Evolutionary conservation across 495 filamentous ascomycete genomes (phyloP).

Genomic region (Trichocladium uniseriatum): DNA sequence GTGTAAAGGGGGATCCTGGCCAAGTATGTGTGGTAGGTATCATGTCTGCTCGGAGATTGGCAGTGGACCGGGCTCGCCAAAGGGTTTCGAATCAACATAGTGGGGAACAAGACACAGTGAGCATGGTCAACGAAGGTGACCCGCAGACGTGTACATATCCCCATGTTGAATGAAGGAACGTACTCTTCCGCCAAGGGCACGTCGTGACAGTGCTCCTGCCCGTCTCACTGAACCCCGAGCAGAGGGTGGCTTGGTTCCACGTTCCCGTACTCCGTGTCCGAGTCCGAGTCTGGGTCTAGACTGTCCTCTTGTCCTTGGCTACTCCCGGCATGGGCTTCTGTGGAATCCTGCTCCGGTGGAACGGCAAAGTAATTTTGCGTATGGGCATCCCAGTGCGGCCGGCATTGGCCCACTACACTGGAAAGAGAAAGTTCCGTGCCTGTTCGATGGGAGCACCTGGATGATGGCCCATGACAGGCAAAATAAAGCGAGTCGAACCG

Average conservation of each 20-base stretch:
- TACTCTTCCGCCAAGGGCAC: not conserved
- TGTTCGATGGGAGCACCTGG: conserved; percentile 6
- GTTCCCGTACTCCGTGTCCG: not conserved
- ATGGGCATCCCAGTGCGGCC: conserved; percentile 13
- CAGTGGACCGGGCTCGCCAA: not conserved
- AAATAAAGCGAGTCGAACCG: conserved; percentile 5
- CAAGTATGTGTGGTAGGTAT: not conserved
- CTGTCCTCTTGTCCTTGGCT: not conserved
- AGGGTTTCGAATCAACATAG: not conserved
- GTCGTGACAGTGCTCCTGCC: not conserved
- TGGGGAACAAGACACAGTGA: not conserved
- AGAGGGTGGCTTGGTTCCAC: conserved; percentile 8
- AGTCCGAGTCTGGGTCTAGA: not conserved
- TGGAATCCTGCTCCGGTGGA: not conserved
- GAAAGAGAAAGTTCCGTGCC: conserved; percentile 18
- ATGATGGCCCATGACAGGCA: conserved; percentile 13
- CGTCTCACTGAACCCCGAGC: conserved; percentile 4
- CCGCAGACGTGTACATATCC: not conserved
- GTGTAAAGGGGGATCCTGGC: too few species aligned
- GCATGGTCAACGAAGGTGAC: not conserved
- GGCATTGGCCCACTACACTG: conserved; percentile 1
- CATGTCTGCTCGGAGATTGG: not conserved
- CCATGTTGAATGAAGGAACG: conserved; percentile 1
- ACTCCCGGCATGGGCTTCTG: not conserved
- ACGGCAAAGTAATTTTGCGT: conserved; percentile 11